These are phyloP conservation scores for Coemansia aciculifera DNA, from an alignment of 192 early-diverging fungal genomes.

Conservation along the genomic window DNA sequence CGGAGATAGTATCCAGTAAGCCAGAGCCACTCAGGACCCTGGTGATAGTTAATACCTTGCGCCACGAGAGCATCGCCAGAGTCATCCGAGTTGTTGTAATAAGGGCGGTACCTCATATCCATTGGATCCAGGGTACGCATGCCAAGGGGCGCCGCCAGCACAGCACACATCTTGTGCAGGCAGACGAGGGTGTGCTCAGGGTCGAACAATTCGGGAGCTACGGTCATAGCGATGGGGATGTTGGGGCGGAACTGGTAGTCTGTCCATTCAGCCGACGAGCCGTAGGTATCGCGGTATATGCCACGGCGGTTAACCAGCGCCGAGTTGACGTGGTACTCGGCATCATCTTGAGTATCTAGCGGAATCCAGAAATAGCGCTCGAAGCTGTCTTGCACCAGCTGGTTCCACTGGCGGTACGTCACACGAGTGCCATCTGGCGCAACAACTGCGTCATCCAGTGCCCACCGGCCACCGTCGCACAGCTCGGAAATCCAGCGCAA, in stretches of 20 bases:
- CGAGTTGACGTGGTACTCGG: constrained; percentile 58
- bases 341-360: constrained; percentile 63
- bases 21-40: constrained; percentile 99
- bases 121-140: constrained; percentile 95
- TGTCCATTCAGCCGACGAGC: constrained; percentile 67
- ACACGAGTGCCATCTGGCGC: constrained; percentile 50
- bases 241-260: constrained; percentile 97
- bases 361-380: constrained; percentile 92
- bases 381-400: constrained; percentile 76
- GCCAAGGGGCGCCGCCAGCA: constrained; percentile 81
- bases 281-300: constrained; percentile 91
- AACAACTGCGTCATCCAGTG: constrained; percentile 50
- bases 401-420: constrained; percentile 75
- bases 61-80: constrained; percentile 79
- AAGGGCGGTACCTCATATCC: constrained; percentile 90
- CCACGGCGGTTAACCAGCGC: constrained; percentile 79
- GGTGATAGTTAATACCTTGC: constrained; percentile 98
- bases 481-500: constrained; percentile 79
- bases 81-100: constrained; percentile 93
- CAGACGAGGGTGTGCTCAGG: constrained; percentile 70
- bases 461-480: constrained; percentile 40
- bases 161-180: constrained; percentile 66
- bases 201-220: constrained; percentile 93
- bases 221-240: constrained; percentile 85
- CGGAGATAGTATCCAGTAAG: constrained; percentile 84